A percentile compares a stretch with the other conserved stretches of the same genome.
These are phyloP conservation scores for Coemansia sp. DNA, from an alignment of 192 early-diverging fungal species.

Conservation along the genomic window DNA sequence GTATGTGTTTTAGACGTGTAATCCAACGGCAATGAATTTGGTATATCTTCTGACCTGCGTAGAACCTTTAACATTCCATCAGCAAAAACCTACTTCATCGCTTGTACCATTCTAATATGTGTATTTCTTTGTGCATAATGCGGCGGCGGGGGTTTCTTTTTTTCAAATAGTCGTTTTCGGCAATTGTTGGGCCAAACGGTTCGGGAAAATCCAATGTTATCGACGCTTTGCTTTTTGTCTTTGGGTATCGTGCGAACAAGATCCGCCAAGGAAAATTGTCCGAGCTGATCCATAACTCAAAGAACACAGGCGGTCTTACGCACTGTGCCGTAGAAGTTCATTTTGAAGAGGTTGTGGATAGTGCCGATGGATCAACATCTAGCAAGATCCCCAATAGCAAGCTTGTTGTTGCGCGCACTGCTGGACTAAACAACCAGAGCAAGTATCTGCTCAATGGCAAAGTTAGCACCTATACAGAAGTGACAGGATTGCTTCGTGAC, in stretches of 20 bases:
- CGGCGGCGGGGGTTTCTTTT: background rate
- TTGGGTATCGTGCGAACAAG: slow-evolving; percentile 96
- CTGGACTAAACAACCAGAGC: slow-evolving; percentile 66
- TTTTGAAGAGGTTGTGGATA: slow-evolving; percentile 88
- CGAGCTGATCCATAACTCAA: slow-evolving; percentile 94
- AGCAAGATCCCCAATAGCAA: slow-evolving; percentile 65
- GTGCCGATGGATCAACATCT: slow-evolving; percentile 63
- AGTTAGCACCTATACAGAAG: slow-evolving; percentile 74
- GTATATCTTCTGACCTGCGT: background rate
- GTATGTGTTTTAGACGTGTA: slow-evolving; percentile 59
- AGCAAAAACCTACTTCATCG: background rate
- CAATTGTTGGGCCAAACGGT: slow-evolving; percentile 95
- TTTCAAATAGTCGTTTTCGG: slow-evolving; percentile 57
- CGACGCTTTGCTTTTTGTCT: slow-evolving; percentile 95
- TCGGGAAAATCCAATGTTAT: slow-evolving; percentile 99
- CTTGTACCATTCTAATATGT: background rate
- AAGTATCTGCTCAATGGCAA: slow-evolving; percentile 74
- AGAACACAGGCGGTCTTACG: slow-evolving; percentile 65
- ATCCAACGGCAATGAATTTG: background rate
- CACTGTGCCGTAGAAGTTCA: slow-evolving; percentile 90
- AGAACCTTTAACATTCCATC: background rate
- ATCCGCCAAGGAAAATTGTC: slow-evolving; percentile 95
- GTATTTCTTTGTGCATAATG: background rate
- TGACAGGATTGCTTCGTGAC: slow-evolving; percentile 75
- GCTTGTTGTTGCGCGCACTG: slow-evolving; percentile 78